Evolutionary conservation across 2,329 filamentous ascomycete species (phyloP).

Genomic region (Xylariaceae sp.): DNA sequence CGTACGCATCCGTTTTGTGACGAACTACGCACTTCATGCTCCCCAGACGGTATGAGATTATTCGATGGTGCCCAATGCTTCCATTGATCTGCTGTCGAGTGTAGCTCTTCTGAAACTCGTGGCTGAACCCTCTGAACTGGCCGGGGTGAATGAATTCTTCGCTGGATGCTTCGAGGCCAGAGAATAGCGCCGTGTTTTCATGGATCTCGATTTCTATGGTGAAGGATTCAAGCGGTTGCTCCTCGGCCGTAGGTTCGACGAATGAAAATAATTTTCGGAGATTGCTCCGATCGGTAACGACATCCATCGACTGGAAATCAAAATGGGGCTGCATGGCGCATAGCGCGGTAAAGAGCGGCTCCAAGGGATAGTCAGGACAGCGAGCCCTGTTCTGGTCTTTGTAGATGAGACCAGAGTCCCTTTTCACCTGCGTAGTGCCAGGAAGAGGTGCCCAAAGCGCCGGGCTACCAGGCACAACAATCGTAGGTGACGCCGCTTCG

Average conservation of each 20-base stretch:
- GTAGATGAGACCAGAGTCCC: background rate
- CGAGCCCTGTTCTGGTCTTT: background rate
- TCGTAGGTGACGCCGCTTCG: constrained; percentile 36
- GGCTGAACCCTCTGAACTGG: background rate
- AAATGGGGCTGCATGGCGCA: background rate
- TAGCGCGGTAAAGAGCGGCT: background rate
- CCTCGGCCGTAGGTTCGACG: background rate
- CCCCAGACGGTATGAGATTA: background rate
- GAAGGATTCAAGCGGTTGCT: background rate
- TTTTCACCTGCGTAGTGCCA: background rate
- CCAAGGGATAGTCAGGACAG: background rate
- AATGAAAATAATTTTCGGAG: background rate
- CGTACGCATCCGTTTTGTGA: background rate
- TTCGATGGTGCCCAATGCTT: background rate
- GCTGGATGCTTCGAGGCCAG: background rate
- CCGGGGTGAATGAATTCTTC: background rate
- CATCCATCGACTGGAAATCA: background rate
- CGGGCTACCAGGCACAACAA: constrained; percentile 40
- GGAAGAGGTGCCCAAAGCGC: constrained; percentile 32
- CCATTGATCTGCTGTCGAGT: background rate
- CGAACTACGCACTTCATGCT: background rate
- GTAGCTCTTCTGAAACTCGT: background rate
- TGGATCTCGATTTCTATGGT: background rate
- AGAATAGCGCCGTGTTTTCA: background rate
- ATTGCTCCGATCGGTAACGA: background rate